A percentile compares a stretch with the other conserved stretches of the same genome.
Conservation (phyloP, 352 stramenopile species). For the Globisporangium irregulare region DNA sequence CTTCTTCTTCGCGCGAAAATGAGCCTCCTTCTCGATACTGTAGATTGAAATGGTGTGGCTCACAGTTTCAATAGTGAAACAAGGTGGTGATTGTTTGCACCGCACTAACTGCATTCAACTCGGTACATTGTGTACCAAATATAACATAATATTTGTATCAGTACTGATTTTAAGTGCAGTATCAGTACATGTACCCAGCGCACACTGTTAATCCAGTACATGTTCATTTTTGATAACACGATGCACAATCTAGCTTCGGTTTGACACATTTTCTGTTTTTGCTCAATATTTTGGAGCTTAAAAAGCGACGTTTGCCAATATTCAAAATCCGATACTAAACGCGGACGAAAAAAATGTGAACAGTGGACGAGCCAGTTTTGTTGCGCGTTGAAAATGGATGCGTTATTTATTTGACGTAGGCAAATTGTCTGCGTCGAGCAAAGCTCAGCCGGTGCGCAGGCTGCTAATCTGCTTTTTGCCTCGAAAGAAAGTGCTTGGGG, state of each 20-base stretch:
- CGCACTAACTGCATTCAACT: background rate
- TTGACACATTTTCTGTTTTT: background rate
- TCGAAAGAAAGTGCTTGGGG: background rate
- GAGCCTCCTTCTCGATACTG: background rate
- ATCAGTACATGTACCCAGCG: background rate
- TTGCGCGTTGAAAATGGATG: background rate
- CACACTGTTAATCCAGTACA: background rate
- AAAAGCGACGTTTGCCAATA: background rate
- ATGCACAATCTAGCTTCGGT: background rate
- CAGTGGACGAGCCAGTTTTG: background rate
- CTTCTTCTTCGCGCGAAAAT: constrained; percentile 1
- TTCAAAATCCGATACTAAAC: background rate
- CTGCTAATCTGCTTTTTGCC: background rate
- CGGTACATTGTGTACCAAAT: background rate
- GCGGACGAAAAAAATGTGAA: background rate
- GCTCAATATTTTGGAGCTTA: background rate
- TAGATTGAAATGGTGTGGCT: background rate
- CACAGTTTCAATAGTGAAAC: background rate
- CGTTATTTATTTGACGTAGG: background rate
- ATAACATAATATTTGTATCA: background rate
- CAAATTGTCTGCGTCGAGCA: background rate
- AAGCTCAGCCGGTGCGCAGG: background rate
- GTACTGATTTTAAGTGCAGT: background rate
- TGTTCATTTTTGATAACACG: background rate
- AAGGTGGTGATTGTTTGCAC: background rate